Percentiles rank a stretch among this genome's conserved stretches.
Conservation (phyloP, 495 filamentous ascomycete genomes). For the Penicillium argentinense region DNA sequence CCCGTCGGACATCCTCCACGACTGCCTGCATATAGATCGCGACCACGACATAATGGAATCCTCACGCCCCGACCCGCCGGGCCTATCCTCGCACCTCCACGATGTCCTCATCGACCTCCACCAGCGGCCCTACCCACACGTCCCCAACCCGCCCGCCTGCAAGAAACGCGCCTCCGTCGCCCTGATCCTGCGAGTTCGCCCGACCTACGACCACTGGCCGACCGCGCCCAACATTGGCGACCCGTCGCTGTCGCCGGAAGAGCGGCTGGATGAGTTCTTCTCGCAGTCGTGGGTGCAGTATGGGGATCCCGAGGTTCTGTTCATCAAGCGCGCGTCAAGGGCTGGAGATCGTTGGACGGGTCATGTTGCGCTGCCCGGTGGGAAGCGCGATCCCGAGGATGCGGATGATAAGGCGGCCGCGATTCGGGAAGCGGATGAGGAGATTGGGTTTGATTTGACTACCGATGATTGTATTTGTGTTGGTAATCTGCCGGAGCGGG, state of each 20-base stretch:
- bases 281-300: conserved; percentile 67
- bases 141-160: conserved; percentile 60
- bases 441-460: conserved; percentile 67
- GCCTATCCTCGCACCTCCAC: conserved; percentile 34
- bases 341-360: conserved; percentile 74
- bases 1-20: no score
- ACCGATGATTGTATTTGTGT: conserved; percentile 54
- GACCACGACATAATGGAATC: conserved; percentile 9
- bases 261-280: conserved; percentile 62
- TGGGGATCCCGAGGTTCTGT: conserved; percentile 73
- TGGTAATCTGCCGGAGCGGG: conserved; percentile 70
- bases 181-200: conserved; percentile 67
- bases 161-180: conserved; percentile 73
- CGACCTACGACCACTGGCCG: conserved; percentile 58
- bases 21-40: no score
- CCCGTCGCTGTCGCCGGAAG: conserved; percentile 30
- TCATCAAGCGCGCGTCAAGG: conserved; percentile 74
- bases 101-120: conserved; percentile 51
- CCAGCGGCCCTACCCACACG: conserved; percentile 58
- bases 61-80: not conserved
- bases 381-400: conserved; percentile 70
- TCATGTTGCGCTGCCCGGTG: conserved; percentile 75
- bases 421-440: conserved; percentile 68
- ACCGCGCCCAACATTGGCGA: conserved; percentile 24
- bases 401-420: conserved; percentile 63